Evolutionary conservation across 805 yeast species (phyloP), one percentile per base, ranked within the genome.

Genomic region (Geotrichum ghanense): DNA sequence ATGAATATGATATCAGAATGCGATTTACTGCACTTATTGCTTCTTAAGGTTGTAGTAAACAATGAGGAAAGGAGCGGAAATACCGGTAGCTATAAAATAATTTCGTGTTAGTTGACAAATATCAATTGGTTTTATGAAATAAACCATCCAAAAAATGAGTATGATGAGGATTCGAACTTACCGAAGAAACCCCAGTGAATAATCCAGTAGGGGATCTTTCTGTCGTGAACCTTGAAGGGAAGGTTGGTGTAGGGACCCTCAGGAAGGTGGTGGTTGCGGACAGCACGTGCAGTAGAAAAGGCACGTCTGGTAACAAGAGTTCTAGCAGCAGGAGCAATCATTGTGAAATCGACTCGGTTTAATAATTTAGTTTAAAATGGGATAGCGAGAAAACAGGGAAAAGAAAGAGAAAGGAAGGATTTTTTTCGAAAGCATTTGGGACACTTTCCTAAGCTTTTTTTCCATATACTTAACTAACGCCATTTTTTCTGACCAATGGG

Each of bases 141-240:
- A 3, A 20, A 3, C 22, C 14, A 7, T 19, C n/a, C 19, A 3
- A 3, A 16, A 39, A 20, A 22, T 20, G 19, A 3, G 3, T 20
- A 3, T 20, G 22, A 56, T 3, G 6, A 3, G 42, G 3, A 25
- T n/a, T n/a, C n/a, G n/a, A 19, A 65, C 71, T 47, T 64, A 64
- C 83, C 78, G 55, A 82, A 73, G 71, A 79, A 82, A 46, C 88
- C 78, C 74, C 84, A 82, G 74, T 83, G 95, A 55, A 82, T 74
- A 45, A 87, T 71, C 56, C 80, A 85, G 66, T 76, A 88, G 56
- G 97, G 97, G 55, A 90, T 75, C 72, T 79, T 83, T 76, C 95
- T 88, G 78, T 81, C 74, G 76, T 87, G 88, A 53, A 90, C 95
- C 75, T 79, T 79, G 79, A 90, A 92, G 55, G 98, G 98, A 53